phyloP scores from a whole-genome alignment of 2,329 filamentous ascomycete genomes.

The Thelonectria rubi region DNA sequence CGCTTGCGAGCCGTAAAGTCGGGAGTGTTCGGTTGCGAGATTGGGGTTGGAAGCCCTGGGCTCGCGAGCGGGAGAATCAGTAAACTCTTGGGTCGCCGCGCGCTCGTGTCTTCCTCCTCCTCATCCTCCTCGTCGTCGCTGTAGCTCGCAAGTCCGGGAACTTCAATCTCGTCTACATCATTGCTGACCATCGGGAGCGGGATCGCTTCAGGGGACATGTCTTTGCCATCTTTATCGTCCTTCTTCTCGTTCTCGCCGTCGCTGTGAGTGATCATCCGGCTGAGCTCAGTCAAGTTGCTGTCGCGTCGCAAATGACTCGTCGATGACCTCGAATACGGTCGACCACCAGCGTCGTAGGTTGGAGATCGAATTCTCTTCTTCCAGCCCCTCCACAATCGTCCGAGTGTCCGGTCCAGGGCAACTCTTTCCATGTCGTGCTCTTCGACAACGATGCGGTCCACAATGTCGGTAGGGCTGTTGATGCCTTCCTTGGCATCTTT shows the following conservation, averaged over 20 bases:
- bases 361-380: conserved; percentile 81
- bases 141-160: conserved; percentile 72
- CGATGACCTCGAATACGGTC: conserved; percentile 61
- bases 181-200: conserved; percentile 73
- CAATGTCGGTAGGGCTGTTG: conserved; percentile 56
- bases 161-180: conserved; percentile 83
- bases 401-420: conserved; percentile 87
- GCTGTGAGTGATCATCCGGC: conserved; percentile 44
- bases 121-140: conserved; percentile 69
- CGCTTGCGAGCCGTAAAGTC: conserved; percentile 48
- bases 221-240: conserved; percentile 36
- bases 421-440: conserved; percentile 93
- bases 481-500: conserved; percentile 66
- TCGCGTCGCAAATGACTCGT: conserved; percentile 44
- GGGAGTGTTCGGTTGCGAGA: conserved; percentile 49
- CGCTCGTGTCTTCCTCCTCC: conserved; percentile 38
- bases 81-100: conserved; percentile 58
- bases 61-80: conserved; percentile 35
- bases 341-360: conserved; percentile 55
- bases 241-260: conserved; percentile 35
- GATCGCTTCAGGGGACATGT: conserved; percentile 55
- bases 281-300: conserved; percentile 49
- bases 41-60: conserved; percentile 46
- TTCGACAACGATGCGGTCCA: conserved; percentile 81
- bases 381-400: conserved; percentile 93